These are phyloP conservation scores for Tylopilus sp. DNA, from an alignment of 1,284 basidiomycete species.

Conservation along the genomic window DNA sequence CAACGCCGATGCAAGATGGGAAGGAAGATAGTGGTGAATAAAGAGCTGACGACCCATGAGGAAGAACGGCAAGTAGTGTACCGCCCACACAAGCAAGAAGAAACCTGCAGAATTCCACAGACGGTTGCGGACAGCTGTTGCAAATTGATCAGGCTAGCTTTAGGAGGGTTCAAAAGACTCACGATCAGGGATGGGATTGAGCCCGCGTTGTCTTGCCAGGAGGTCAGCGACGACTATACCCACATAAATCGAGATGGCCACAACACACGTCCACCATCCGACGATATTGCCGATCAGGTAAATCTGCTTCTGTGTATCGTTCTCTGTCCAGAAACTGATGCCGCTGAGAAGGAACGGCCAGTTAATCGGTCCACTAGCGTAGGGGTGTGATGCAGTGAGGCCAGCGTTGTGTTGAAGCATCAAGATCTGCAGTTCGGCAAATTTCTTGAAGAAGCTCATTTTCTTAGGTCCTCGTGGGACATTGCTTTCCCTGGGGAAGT, in stretches of 20 bases:
- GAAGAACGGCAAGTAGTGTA: conserved; percentile 98
- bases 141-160: conserved; percentile 7
- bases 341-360: conserved; percentile 97
- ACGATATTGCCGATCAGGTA: conserved; percentile 94
- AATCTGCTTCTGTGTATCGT: conserved; percentile 83
- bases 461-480: conserved; percentile 68
- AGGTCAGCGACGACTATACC: conserved; percentile 89
- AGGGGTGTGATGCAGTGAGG: conserved; percentile 92
- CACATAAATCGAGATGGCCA: conserved; percentile 82
- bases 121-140: conserved; percentile 79
- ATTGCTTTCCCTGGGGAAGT: conserved; percentile 16
- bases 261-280: conserved; percentile 92
- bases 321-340: conserved; percentile 98
- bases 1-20: conserved; percentile 87
- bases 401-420: conserved; percentile 99
- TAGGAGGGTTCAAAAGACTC: conserved; percentile 35
- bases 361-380: conserved; percentile 90
- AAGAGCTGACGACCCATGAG: conserved; percentile 96
- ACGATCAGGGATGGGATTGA: conserved; percentile 86
- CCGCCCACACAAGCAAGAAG: conserved; percentile 92
- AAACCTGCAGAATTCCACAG: conserved; percentile 95
- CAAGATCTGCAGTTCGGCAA: conserved; percentile 86
- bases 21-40: conserved; percentile 97
- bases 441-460: conserved; percentile 94
- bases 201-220: conserved; percentile 79